Evolutionary conservation across 2,329 filamentous ascomycete genomes (phyloP), one percentile per base, ranked within the genome.

Genomic region (Hypomyces perniciosus): DNA sequence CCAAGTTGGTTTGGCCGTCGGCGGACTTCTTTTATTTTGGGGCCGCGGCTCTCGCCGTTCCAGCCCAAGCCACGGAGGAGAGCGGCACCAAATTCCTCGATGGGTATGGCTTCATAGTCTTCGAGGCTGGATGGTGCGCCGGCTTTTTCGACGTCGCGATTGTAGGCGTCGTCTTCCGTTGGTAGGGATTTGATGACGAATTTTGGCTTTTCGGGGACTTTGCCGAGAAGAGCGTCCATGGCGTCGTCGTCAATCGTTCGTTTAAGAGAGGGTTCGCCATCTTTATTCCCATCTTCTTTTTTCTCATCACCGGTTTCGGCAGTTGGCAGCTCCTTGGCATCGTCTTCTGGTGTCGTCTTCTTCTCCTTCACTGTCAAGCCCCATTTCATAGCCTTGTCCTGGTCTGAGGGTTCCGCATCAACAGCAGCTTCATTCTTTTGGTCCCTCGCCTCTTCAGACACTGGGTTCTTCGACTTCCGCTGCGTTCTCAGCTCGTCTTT

Each of bases 21-120:
- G 63, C 86, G 85, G 55, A 81, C 84, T 34, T 83, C 75, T 57
- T 86, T 86, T 5, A 71, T 66, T 42, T 69, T 75, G 3, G 73
- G 67, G 2, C 75, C 77, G 43, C 74, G 70, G 54, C 77, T 73
- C 49, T 83, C 79, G 67, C 71, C 85, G 74, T 96, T 90, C 91
- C 92, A 96, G 7, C 93, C 93, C 88, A 97, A 96, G 8, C 91
- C 90, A 31, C 91, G 83, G 34, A 99, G 77, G 56, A 97, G 76
- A 0, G 91, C 90, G 13, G 90, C 87, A 6, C 93, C 93, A 58
- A 97, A 99, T 60, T 96, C 90, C 59, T 96, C 92, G 12, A 97
- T 90, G 0, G 93, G 92, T 55, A 96, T 86, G 9, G 86, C 84
- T 52, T 87, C 85, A 70, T 97, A 97, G 61, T 93, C 89, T 33